A percentile compares a stretch with the other conserved stretches of the same genome.
Evolutionary conservation across 805 yeast species (phyloP).

Genomic region (Teunomyces barrocoloradensis): DNA sequence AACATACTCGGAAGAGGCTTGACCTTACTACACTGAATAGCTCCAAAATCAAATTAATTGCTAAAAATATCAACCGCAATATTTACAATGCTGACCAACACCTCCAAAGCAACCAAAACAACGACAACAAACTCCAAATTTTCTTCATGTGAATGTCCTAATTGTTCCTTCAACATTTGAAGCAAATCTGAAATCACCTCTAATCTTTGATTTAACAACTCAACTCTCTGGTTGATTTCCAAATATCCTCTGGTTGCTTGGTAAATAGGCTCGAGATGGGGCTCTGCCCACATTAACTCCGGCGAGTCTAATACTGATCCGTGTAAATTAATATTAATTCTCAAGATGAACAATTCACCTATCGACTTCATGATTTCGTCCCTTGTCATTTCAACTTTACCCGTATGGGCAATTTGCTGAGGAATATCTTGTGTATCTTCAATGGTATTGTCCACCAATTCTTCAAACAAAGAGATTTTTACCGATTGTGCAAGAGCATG

Average conservation of each 20-base stretch:
- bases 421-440: constrained; percentile 98
- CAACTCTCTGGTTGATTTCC: constrained; percentile 92
- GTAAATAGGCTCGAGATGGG: constrained; percentile 94
- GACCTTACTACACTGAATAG: neutral
- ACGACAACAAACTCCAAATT: constrained; percentile 89
- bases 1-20: neutral
- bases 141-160: constrained; percentile 91
- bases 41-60: neutral
- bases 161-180: constrained; percentile 95
- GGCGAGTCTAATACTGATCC: constrained; percentile 94
- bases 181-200: constrained; percentile 91
- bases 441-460: constrained; percentile 92
- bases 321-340: constrained; percentile 79
- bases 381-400: constrained; percentile 91
- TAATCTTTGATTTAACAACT: constrained; percentile 81
- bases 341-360: constrained; percentile 87
- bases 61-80: constrained; percentile 59
- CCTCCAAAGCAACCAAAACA: constrained; percentile 87
- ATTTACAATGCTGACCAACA: constrained; percentile 80
- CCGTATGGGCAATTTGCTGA: constrained; percentile 89
- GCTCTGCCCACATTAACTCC: constrained; percentile 98
- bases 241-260: constrained; percentile 95
- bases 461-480: constrained; percentile 92
- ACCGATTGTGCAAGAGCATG: constrained; percentile 96
- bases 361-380: constrained; percentile 96